phyloP scores from a whole-genome alignment of 805 yeast genomes.

The Maudiozyma serrabonitensis region DNA sequence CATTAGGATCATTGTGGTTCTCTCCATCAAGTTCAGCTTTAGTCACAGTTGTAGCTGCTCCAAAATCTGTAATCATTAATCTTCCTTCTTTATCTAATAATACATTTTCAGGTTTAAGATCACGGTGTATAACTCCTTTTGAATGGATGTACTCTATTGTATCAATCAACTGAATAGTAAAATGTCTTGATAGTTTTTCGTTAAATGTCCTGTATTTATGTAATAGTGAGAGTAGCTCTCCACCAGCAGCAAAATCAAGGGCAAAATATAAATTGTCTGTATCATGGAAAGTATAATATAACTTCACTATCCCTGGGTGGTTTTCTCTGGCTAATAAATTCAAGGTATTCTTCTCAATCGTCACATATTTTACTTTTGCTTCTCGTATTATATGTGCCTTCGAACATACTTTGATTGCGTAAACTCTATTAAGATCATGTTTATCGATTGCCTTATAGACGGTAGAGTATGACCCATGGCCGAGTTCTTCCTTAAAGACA shows the following conservation, averaged over 20 bases:
- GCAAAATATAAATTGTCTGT: slow-evolving; percentile 81
- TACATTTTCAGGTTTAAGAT: slow-evolving; percentile 90
- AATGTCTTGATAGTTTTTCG: slow-evolving; percentile 68
- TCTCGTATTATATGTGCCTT: slow-evolving; percentile 91
- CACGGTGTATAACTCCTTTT: slow-evolving; percentile 86
- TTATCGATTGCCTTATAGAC: slow-evolving; percentile 83
- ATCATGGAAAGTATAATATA: slow-evolving; percentile 93
- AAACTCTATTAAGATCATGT: slow-evolving; percentile 38
- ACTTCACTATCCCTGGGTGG: slow-evolving; percentile 89
- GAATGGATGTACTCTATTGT: slow-evolving; percentile 82
- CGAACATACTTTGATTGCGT: slow-evolving; percentile 85
- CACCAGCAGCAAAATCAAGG: slow-evolving; percentile 87
- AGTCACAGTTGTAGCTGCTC: slow-evolving; percentile 65
- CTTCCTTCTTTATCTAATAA: slow-evolving; percentile 77
- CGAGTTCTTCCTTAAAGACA: slow-evolving; percentile 37
- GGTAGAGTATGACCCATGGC: slow-evolving; percentile 94
- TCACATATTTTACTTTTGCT: slow-evolving; percentile 89
- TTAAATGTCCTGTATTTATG: slow-evolving; percentile 69
- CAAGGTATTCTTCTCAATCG: slow-evolving; percentile 85
- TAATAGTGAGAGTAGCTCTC: slow-evolving; percentile 78
- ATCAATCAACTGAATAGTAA: slow-evolving; percentile 80
- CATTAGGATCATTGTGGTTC: slow-evolving; percentile 12
- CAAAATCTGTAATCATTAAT: slow-evolving; percentile 90
- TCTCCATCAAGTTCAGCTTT: slow-evolving; percentile 6
- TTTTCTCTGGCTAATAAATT: slow-evolving; percentile 63